phyloP scores from a whole-genome alignment of 495 filamentous ascomycete genomes.

The Hypoxylon lenormandii region DNA sequence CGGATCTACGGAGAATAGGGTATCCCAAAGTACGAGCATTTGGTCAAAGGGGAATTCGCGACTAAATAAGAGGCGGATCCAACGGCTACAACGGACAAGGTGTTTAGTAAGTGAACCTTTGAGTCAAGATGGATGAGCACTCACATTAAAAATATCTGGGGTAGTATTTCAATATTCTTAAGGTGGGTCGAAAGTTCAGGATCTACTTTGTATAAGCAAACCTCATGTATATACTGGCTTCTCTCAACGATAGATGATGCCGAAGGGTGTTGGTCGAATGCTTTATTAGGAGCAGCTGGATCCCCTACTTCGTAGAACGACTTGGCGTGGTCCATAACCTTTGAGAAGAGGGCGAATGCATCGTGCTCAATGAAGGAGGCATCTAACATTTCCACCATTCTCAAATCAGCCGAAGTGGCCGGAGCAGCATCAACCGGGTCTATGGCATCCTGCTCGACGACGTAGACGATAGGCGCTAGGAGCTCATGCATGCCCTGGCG shows the following conservation, averaged over 20 bases:
- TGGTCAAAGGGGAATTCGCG: conserved; percentile 92
- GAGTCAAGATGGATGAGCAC: conserved; percentile 40
- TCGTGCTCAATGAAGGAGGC: conserved; percentile 84
- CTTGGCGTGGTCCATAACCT: conserved; percentile 86
- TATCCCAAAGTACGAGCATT: conserved; percentile 86
- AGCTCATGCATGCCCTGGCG: conserved; percentile 98
- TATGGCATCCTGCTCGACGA: conserved; percentile 83
- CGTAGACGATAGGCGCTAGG: conserved; percentile 89
- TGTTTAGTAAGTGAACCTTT: neutral
- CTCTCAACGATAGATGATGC: conserved; percentile 82
- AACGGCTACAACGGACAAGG: conserved; percentile 71
- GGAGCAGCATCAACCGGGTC: conserved; percentile 45
- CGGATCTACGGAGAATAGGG: conserved; percentile 88
- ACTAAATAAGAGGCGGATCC: conserved; percentile 93
- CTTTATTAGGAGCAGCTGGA: conserved; percentile 16
- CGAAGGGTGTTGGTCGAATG: conserved; percentile 43
- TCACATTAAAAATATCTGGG: conserved; percentile 95
- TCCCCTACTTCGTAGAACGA: conserved; percentile 81
- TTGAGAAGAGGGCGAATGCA: conserved; percentile 84
- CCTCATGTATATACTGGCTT: conserved; percentile 85
- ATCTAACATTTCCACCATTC: conserved; percentile 76
- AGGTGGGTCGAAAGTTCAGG: conserved; percentile 84
- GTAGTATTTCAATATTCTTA: conserved; percentile 86
- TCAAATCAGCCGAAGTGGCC: conserved; percentile 52
- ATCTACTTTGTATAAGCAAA: conserved; percentile 80